phyloP scores from a whole-genome alignment of 805 yeast species.

The Candida easanensis region DNA sequence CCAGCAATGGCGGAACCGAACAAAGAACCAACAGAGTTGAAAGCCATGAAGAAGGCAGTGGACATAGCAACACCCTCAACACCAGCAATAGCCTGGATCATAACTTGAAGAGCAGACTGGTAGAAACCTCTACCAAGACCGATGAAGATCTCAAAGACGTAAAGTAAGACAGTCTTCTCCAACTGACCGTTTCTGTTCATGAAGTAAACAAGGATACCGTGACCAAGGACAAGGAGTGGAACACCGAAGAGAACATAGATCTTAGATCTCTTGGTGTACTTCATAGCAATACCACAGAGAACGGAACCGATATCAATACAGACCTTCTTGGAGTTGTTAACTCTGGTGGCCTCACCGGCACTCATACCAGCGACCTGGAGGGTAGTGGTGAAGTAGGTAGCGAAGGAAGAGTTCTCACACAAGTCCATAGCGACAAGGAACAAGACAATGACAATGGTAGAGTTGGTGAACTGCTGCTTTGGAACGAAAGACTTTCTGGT shows the following conservation, averaged over 20 bases:
- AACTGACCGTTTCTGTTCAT: conserved; percentile 22
- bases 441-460: conserved; percentile 21
- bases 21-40: conserved; percentile 28
- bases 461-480: conserved; percentile 22
- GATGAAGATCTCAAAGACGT: conserved; percentile 25
- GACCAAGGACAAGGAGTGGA: conserved; percentile 26
- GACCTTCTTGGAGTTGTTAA: conserved; percentile 31
- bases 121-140: conserved; percentile 31
- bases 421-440: conserved; percentile 25
- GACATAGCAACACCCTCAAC: conserved; percentile 30
- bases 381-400: conserved; percentile 27
- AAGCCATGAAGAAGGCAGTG: conserved; percentile 30
- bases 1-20: conserved; percentile 30
- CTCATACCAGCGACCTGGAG: conserved; percentile 31
- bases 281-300: conserved; percentile 29
- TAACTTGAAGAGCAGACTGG: conserved; percentile 26
- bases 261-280: conserved; percentile 29
- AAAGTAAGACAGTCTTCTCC: conserved; percentile 13
- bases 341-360: conserved; percentile 30
- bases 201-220: conserved; percentile 27
- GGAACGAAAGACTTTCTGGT: conserved; percentile 28
- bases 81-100: conserved; percentile 30
- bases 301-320: conserved; percentile 28
- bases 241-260: conserved; percentile 24
- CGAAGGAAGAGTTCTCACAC: conserved; percentile 26